Evolutionary conservation across 352 stramenopile genomes (phyloP).

Genomic region (Aphanomyces invadans): DNA sequence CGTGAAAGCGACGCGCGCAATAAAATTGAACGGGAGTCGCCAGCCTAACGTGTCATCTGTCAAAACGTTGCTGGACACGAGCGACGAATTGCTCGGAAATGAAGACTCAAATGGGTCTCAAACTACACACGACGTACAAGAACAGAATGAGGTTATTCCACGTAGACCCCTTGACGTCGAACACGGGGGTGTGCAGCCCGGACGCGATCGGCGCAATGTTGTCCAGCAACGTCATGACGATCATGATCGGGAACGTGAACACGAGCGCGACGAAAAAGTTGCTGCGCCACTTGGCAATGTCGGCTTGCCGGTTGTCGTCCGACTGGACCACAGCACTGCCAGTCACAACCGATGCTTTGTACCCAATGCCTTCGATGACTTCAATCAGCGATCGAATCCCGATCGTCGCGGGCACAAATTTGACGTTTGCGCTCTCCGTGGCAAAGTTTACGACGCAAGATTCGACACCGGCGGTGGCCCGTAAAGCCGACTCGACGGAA

Average conservation of each 20-base stretch:
- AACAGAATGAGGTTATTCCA: slow-evolving; percentile 70
- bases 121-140: slow-evolving; percentile 26
- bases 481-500: slow-evolving; percentile 85
- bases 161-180: slow-evolving; percentile 43
- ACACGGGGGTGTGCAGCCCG: slow-evolving; percentile 40
- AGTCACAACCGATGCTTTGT: slow-evolving; percentile 67
- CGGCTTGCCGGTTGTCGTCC: slow-evolving; percentile 69
- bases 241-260: slow-evolving; percentile 91
- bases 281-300: slow-evolving; percentile 67
- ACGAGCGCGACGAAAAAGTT: slow-evolving; percentile 83
- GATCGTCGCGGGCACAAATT: slow-evolving; percentile 67
- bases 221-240: slow-evolving; percentile 88
- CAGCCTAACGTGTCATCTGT: too few relatives aligned
- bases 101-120: background rate
- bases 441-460: slow-evolving; percentile 79
- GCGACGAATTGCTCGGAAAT: too few relatives aligned
- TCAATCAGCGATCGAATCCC: slow-evolving; percentile 80
- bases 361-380: slow-evolving; percentile 84
- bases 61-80: too few relatives aligned
- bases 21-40: slow-evolving; percentile 95
- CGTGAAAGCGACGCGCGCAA: slow-evolving; percentile 90
- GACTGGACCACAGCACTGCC: slow-evolving; percentile 50
- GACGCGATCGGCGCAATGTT: slow-evolving; percentile 56
- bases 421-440: slow-evolving; percentile 73
- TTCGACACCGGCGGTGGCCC: slow-evolving; percentile 61